Percentiles rank a stretch among this genome's conserved stretches.
phyloP scores from a whole-genome alignment of 1,139 yeast genomes.

The Pichia sp. region DNA sequence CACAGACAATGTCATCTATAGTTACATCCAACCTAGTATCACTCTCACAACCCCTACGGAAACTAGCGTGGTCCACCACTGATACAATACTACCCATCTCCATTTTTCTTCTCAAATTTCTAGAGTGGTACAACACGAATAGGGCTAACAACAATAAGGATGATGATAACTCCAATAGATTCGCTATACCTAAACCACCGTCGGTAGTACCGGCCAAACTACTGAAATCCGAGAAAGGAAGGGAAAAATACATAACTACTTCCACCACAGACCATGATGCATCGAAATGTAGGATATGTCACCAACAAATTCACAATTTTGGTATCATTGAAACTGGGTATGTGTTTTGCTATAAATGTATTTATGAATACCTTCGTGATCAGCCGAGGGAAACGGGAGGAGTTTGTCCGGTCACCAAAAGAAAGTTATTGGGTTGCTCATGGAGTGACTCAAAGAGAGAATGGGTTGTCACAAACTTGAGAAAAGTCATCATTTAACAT shows the following conservation, averaged over 20 bases:
- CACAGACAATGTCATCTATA: conserved; percentile 21
- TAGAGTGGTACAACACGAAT: conserved; percentile 83
- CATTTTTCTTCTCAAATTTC: conserved; percentile 73
- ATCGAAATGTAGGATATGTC: conserved; percentile 63
- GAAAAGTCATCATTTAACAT: conserved; percentile 47
- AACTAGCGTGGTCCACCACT: conserved; percentile 22
- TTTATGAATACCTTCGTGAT: conserved; percentile 52
- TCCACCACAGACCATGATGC: neutral
- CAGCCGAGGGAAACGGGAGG: conserved; percentile 48
- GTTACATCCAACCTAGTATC: conserved; percentile 30
- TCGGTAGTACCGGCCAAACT: conserved; percentile 45
- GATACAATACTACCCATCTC: conserved; percentile 74
- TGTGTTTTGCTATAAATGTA: conserved; percentile 86
- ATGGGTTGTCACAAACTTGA: conserved; percentile 72
- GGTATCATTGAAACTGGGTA: conserved; percentile 88
- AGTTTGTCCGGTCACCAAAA: conserved; percentile 81
- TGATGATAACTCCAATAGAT: neutral
- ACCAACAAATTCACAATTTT: conserved; percentile 60
- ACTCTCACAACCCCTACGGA: conserved; percentile 49
- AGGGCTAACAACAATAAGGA: neutral
- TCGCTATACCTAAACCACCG: conserved; percentile 22
- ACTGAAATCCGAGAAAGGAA: conserved; percentile 7
- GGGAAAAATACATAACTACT: conserved; percentile 13
- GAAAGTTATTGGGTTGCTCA: conserved; percentile 61
- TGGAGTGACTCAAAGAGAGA: conserved; percentile 50